Evolutionary conservation across 192 early-diverging fungal species (phyloP), one percentile per base, ranked within the genome.

Genomic region (Funneliformis mosseae): DNA sequence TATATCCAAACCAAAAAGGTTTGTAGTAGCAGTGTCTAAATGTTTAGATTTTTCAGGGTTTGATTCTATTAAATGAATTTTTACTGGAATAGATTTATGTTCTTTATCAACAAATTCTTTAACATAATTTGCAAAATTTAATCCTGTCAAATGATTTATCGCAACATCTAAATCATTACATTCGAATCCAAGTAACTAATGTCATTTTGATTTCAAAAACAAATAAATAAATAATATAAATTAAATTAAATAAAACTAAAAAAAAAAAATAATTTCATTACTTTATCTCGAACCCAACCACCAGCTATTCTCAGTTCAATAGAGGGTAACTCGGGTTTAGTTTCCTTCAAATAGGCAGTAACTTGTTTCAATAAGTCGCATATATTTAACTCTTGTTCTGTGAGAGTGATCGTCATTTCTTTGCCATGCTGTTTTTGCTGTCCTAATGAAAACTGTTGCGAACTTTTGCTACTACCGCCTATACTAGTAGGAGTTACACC

Each of bases 211-310:
- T 16, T 25, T 27, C 27, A 27, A 43, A 11, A 46, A 21, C 28
- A 18, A 28, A 14, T 11, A 12, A 39, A 18, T 16, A 33, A 73
- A 14, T n/a, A n/a, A n/a, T 62, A 46, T 42, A 23, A 59, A 61
- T 4, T 41, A 46, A n/a, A 39, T 18, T 55, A 16, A 12, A 1
- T 50, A 6, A 5, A 45, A n/a, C 18, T n/a, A 25, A 21, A 5
- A 38, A 43, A 33, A 42, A 38, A 43, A 9, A 12, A 72, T 23
- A 3, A 33, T 5, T 33, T 33, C 33, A 46, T 38, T 82, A 94
- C 93, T 87, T 99, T 99, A 85, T 99, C 98, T 74, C 98, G 90
- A 60, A 99, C 98, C 98, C 97, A 99, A 12, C 98, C 98, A 64
- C 98, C 98, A 38, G 97, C 97, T 60, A 99, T 95, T 21, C 98